Percentiles rank a stretch among this genome's conserved stretches.
These are phyloP conservation scores for Suillus hirtellus DNA, from an alignment of 768 basidiomycete species.

Conservation along the genomic window DNA sequence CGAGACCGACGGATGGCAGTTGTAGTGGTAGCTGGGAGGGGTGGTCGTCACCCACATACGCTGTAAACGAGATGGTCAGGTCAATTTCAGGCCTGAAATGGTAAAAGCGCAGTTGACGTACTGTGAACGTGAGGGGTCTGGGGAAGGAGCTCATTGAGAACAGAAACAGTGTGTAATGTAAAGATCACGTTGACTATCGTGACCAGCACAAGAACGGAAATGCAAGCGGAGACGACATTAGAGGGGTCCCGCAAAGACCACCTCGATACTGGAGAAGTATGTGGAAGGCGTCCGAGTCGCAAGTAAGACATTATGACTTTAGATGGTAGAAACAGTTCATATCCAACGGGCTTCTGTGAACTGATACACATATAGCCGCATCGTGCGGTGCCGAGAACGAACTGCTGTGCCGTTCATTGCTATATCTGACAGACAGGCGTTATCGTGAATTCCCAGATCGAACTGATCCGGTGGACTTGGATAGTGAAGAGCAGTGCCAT, in stretches of 20 bases:
- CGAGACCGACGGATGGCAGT: constrained; percentile 30
- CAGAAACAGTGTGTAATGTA: constrained; percentile 19
- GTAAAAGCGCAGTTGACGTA: constrained; percentile 12
- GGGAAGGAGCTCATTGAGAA: constrained; percentile 17
- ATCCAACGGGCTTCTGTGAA: neutral
- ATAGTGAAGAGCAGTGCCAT: neutral
- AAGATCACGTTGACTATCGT: constrained; percentile 25
- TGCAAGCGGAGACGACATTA: constrained; percentile 15
- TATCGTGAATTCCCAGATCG: neutral
- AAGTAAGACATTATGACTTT: constrained; percentile 1
- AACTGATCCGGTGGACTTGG: neutral
- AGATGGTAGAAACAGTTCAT: neutral
- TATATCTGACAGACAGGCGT: neutral
- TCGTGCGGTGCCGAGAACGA: constrained; percentile 1
- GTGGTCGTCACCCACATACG: constrained; percentile 32
- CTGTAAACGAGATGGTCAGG: constrained; percentile 13
- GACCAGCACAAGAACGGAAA: constrained; percentile 22
- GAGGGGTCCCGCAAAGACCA: constrained; percentile 3
- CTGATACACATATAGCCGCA: constrained; percentile 3
- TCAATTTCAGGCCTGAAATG: constrained; percentile 3
- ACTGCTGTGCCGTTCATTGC: neutral
- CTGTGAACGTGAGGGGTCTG: constrained; percentile 25
- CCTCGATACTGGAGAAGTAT: neutral
- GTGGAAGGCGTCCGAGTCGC: neutral
- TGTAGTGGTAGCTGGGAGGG: constrained; percentile 33